Evolutionary conservation across 2,329 filamentous ascomycete species (phyloP).

Genomic region (Byssoonygena ceratinophila): DNA sequence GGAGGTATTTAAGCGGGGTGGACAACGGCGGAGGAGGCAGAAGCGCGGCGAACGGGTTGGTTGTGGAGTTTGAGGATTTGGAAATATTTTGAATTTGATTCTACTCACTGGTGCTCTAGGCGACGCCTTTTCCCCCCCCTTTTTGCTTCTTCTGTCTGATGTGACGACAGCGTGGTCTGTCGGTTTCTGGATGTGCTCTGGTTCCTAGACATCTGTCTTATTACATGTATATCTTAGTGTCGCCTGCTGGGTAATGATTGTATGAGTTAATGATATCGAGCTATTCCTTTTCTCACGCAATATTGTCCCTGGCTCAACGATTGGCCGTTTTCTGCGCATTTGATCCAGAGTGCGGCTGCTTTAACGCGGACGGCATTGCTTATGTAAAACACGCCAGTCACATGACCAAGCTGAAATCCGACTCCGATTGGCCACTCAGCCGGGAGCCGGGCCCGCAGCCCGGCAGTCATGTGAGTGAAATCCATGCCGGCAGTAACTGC

Average conservation of each 20-base stretch:
- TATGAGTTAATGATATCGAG: slow-evolving; percentile 1
- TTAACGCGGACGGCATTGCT: background rate
- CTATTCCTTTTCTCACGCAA: background rate
- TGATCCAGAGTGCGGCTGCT: no score
- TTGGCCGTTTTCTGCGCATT: no score
- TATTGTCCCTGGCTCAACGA: no score
- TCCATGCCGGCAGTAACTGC: no score
- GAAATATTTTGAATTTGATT: slow-evolving; percentile 34
- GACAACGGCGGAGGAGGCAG: slow-evolving; percentile 15
- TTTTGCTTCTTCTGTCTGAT: background rate
- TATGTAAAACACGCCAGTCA: background rate
- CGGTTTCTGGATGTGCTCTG: slow-evolving; percentile 8
- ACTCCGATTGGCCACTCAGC: background rate
- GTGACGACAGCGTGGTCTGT: no score
- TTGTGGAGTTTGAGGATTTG: slow-evolving; percentile 43
- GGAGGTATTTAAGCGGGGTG: slow-evolving; percentile 12
- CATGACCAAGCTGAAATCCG: background rate
- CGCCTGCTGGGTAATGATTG: slow-evolving; percentile 1
- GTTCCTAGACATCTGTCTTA: slow-evolving; percentile 2
- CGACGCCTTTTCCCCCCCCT: background rate
- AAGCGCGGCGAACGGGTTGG: slow-evolving; percentile 29
- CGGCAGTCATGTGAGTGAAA: no score
- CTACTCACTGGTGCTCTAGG: background rate
- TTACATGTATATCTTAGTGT: slow-evolving; percentile 2
- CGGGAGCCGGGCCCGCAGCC: no score